Conservation (phyloP, 148 eudicot genomes). For the Amaranthus hypochondriacus region DNA sequence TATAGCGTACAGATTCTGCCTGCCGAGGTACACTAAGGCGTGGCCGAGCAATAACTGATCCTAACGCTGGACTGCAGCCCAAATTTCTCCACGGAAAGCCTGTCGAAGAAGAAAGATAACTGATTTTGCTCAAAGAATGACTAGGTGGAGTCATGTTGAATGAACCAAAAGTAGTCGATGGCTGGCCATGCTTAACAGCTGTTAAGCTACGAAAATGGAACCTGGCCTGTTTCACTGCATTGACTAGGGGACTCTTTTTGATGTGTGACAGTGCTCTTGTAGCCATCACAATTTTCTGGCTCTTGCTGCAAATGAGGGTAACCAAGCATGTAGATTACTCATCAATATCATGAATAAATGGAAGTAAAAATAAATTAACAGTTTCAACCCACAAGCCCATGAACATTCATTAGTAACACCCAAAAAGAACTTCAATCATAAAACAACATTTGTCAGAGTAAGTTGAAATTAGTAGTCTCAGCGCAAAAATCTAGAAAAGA, state of each 20-base stretch:
- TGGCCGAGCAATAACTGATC: constrained; percentile 27
- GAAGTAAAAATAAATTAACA: neutral
- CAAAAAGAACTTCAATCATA: neutral
- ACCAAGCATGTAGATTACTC: constrained; percentile 8
- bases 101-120: constrained; percentile 21
- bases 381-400: neutral
- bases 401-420: neutral
- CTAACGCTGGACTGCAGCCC: constrained; percentile 24
- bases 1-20: constrained; percentile 29
- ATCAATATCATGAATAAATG: neutral
- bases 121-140: neutral
- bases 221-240: constrained; percentile 28
- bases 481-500: no score
- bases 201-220: constrained; percentile 25
- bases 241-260: constrained; percentile 35
- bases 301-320: constrained; percentile 17
- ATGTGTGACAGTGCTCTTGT: constrained; percentile 45
- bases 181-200: constrained; percentile 26
- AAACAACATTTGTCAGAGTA: neutral
- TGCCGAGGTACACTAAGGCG: constrained; percentile 26
- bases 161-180: constrained; percentile 27
- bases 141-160: neutral
- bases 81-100: constrained; percentile 23
- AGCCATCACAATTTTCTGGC: constrained; percentile 37
- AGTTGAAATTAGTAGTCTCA: no score